phyloP scores from a whole-genome alignment of 768 basidiomycete genomes.

The Jaapia argillacea region DNA sequence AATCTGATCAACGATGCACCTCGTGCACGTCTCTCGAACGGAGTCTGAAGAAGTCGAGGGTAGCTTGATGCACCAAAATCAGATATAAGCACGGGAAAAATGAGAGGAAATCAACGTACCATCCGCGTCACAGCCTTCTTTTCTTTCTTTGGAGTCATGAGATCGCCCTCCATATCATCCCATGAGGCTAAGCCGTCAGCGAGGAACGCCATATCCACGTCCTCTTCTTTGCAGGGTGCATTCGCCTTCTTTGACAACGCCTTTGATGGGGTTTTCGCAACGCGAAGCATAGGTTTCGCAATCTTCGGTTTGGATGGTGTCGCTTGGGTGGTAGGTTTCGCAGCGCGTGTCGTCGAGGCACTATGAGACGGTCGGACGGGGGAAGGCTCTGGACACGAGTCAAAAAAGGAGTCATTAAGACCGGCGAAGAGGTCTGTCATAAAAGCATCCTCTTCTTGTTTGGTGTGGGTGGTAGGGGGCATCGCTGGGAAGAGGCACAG shows the following conservation, averaged over 20 bases:
- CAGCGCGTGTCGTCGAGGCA: too few relatives aligned
- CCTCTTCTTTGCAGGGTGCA: constrained; percentile 2
- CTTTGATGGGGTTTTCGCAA: not conserved
- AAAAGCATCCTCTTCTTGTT: constrained; percentile 46
- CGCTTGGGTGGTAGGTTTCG: not conserved
- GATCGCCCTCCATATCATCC: constrained; percentile 43
- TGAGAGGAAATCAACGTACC: not conserved
- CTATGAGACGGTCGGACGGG: constrained; percentile 16
- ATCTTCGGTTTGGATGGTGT: constrained; percentile 1
- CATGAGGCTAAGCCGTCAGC: constrained; percentile 60
- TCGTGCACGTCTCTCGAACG: constrained; percentile 31
- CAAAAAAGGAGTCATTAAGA: constrained; percentile 45
- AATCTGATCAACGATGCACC: constrained; percentile 46
- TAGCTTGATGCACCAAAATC: not conserved
- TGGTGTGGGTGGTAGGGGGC: constrained; percentile 24
- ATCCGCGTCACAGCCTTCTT: not conserved
- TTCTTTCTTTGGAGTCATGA: constrained; percentile 40
- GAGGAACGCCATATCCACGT: constrained; percentile 37
- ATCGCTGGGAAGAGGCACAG: too few relatives aligned
- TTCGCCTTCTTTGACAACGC: constrained; percentile 4
- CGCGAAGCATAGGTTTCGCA: too few relatives aligned
- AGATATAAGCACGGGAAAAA: not conserved
- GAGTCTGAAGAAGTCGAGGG: constrained; percentile 8
- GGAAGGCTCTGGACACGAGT: constrained; percentile 27
- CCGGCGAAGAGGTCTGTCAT: constrained; percentile 42